Base-by-base conservation (phyloP, 345 rosid genomes). In the Carallia pectinifolia region DNA sequence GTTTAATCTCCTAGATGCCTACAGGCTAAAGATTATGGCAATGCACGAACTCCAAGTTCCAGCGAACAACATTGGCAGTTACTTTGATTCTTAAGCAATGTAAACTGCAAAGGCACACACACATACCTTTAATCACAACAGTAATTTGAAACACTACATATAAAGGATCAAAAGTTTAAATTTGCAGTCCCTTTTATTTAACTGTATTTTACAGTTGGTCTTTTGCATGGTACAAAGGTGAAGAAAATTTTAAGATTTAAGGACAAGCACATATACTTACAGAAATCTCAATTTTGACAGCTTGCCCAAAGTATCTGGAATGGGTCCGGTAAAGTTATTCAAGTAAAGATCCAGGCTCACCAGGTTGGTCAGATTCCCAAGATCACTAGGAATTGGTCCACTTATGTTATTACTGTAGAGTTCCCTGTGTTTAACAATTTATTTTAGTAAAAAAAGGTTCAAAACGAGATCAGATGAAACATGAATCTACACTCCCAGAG, bases 331-430 rank as follows among this genome's bases (percentile, higher is more conserved):
- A 68, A 82, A 76, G 54, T 55, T 73, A 64, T 82, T 82, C 66
- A 76, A 50, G 79, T 82, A 82, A 56, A 82, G 82, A 67, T 82
- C 85, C 82, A 82, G 79, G 80, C 85, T 82, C 71, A 73, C 76
- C 76, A 82, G 67, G 65, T 79, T 76, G 4, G 79, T 78, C 62
- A 82, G 70, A 50, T 78, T 76, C 66, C 85, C 80, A 60, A 81
- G 71, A 39, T 69, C 80, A 78, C 71, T 52, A 9, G 82, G 85
- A 61, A 82, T 76, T 27, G 70, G 58, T 36, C 82, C 85, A 18
- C 67, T 79, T 66, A 82, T 76, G 69, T 76, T 82, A 71, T 82
- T 82, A 55, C 82, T 70, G 65, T 78, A 82, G 38, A 82, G 82
- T 58, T 78, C 82, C 65, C 85, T 82, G 80, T 29, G 47, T 63